phyloP scores from a whole-genome alignment of 2,329 filamentous ascomycete genomes.

The Ploettnerulaceae sp. region DNA sequence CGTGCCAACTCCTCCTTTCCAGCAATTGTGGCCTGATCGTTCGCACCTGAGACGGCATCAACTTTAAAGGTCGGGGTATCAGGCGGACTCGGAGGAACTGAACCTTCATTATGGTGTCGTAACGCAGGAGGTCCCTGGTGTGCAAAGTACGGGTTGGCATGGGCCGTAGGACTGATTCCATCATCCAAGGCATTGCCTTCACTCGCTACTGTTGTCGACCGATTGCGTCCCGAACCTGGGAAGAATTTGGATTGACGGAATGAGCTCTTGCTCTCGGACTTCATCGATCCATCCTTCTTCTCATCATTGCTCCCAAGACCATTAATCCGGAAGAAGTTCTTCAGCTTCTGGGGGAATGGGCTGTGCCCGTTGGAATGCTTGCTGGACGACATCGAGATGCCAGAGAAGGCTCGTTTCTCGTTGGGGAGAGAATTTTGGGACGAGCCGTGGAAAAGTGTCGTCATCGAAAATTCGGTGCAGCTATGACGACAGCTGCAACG shows the following conservation, averaged over 20 bases:
- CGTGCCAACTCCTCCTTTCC: slow-evolving; percentile 91
- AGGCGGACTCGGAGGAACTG: slow-evolving; percentile 85
- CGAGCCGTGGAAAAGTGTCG: slow-evolving; percentile 29
- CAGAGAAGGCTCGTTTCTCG: slow-evolving; percentile 34
- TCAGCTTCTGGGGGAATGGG: slow-evolving; percentile 64
- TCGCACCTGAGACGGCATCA: slow-evolving; percentile 59
- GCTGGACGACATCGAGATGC: slow-evolving; percentile 38
- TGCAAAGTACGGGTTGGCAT: slow-evolving; percentile 95
- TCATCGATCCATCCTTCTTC: slow-evolving; percentile 36
- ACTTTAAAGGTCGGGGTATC: slow-evolving; percentile 79
- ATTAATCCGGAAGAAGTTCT: slow-evolving; percentile 68
- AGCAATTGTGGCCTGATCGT: slow-evolving; percentile 63
- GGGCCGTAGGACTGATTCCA: slow-evolving; percentile 81
- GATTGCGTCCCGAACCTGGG: slow-evolving; percentile 78
- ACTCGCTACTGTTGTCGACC: slow-evolving; percentile 85
- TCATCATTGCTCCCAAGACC: slow-evolving; percentile 38
- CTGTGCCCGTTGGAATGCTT: slow-evolving; percentile 49
- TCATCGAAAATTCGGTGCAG: slow-evolving; percentile 29
- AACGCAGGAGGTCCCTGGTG: slow-evolving; percentile 92
- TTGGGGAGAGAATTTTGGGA: slow-evolving; percentile 26
- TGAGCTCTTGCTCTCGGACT: slow-evolving; percentile 40
- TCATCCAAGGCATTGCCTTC: slow-evolving; percentile 91
- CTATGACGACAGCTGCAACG: slow-evolving; percentile 29
- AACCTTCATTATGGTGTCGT: slow-evolving; percentile 91
- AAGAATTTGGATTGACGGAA: slow-evolving; percentile 87